Evolutionary conservation across 805 yeast species (phyloP).

Genomic region (Saccharomyces paradoxus): DNA sequence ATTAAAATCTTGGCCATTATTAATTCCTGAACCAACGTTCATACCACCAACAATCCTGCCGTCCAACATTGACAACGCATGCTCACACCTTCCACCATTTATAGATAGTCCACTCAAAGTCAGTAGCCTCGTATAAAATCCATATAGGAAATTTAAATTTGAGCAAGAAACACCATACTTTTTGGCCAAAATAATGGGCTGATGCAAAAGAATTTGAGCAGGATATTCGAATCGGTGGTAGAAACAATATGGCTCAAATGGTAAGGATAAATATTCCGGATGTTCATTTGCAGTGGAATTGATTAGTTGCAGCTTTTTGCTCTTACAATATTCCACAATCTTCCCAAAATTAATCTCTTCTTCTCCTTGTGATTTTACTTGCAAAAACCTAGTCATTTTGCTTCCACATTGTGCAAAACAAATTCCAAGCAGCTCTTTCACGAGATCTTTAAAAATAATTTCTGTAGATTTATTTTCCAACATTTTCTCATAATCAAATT

Average conservation of each 20-base stretch:
- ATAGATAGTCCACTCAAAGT: slow-evolving; percentile 25
- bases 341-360: slow-evolving; percentile 12
- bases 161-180: slow-evolving; percentile 16
- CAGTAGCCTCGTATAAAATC: slow-evolving; percentile 25
- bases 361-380: not conserved
- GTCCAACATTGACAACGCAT: slow-evolving; percentile 1
- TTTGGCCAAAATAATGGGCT: slow-evolving; percentile 22
- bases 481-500: slow-evolving; percentile 23
- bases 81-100: slow-evolving; percentile 19
- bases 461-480: slow-evolving; percentile 19
- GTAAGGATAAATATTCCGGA: slow-evolving; percentile 27
- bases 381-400: slow-evolving; percentile 8
- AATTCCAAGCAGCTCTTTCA: slow-evolving; percentile 22
- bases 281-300: slow-evolving; percentile 24
- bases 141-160: slow-evolving; percentile 24
- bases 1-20: not conserved
- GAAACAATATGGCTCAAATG: slow-evolving; percentile 32
- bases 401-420: slow-evolving; percentile 19
- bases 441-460: slow-evolving; percentile 21
- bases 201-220: slow-evolving; percentile 24
- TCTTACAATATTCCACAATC: slow-evolving; percentile 15
- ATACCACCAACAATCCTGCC: not conserved
- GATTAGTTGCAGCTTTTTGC: slow-evolving; percentile 18
- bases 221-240: slow-evolving; percentile 29
- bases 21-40: slow-evolving; percentile 1